A percentile compares a stretch with the other conserved stretches of the same genome.
These are phyloP conservation scores for Colletotrichum agaves DNA, from an alignment of 2,329 filamentous ascomycete species.

Conservation along the genomic window DNA sequence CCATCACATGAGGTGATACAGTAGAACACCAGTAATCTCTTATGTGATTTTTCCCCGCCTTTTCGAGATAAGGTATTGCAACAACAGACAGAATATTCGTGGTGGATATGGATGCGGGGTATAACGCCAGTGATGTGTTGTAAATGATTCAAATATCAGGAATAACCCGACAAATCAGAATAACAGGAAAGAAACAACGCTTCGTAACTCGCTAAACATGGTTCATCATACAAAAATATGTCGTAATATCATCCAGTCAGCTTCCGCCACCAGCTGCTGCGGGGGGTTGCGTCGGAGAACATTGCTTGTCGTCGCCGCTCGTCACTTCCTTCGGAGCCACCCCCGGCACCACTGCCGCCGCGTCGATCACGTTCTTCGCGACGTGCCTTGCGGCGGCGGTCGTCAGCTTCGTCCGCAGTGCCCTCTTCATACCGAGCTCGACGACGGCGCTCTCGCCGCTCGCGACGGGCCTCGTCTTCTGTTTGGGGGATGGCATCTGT, in stretches of 20 bases:
- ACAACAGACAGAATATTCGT: background rate
- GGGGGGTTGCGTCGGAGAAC: slow-evolving; percentile 57
- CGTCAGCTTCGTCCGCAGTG: slow-evolving; percentile 55
- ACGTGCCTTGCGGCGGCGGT: slow-evolving; percentile 55
- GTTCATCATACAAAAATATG: slow-evolving; percentile 26
- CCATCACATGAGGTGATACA: background rate
- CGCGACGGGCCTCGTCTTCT: slow-evolving; percentile 61
- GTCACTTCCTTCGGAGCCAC: slow-evolving; percentile 56
- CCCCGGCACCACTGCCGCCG: slow-evolving; percentile 39
- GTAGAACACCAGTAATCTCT: background rate
- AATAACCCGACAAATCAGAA: slow-evolving; percentile 4
- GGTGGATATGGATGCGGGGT: background rate
- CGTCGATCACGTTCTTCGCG: slow-evolving; percentile 55
- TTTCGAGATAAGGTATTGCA: background rate
- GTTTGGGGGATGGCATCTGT: slow-evolving; percentile 50
- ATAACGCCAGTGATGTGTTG: background rate
- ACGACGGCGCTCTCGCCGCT: slow-evolving; percentile 58
- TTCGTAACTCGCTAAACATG: slow-evolving; percentile 25
- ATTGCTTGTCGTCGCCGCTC: slow-evolving; percentile 56
- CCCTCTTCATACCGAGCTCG: slow-evolving; percentile 55
- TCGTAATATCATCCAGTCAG: slow-evolving; percentile 53
- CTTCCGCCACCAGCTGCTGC: slow-evolving; percentile 71
- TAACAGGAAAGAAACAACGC: slow-evolving; percentile 24
- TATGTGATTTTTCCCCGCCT: background rate
- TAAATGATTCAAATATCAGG: background rate